These are phyloP conservation scores for Blattamonas nauphoetae DNA, from an alignment of 78 protist species.

Conservation along the genomic window DNA sequence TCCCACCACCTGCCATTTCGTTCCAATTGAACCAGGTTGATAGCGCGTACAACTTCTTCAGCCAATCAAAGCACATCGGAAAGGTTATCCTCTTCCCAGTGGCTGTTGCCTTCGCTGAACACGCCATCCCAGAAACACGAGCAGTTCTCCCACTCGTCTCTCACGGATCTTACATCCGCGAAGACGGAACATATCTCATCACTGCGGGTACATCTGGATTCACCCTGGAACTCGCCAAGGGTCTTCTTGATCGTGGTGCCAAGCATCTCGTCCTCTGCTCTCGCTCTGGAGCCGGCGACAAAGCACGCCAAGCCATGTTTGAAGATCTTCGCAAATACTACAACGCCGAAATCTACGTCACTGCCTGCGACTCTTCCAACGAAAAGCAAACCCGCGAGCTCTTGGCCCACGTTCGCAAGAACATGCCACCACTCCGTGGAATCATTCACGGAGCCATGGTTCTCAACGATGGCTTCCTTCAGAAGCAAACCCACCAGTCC, in stretches of 20 bases:
- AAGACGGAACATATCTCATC: neutral
- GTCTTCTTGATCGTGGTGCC: neutral
- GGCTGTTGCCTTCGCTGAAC: neutral
- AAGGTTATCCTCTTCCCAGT: neutral
- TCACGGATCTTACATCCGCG: neutral
- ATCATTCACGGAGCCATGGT: neutral
- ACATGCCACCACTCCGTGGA: slow-evolving; percentile 1
- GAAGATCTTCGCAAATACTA: neutral
- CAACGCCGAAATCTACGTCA: neutral
- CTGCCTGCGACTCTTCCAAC: neutral
- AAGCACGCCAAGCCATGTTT: neutral
- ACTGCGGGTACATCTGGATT: neutral
- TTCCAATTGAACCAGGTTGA: neutral
- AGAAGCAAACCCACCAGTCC: neutral
- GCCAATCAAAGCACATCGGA: neutral
- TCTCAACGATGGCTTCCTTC: neutral
- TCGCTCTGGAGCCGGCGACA: neutral
- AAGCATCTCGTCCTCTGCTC: neutral
- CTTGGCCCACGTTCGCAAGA: neutral
- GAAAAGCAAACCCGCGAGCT: neutral
- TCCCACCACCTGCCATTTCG: neutral
- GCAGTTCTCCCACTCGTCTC: neutral
- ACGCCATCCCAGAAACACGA: neutral
- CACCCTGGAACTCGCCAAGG: neutral
- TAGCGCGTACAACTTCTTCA: neutral